A percentile compares a stretch with the other conserved stretches of the same genome.
Conservation (phyloP, 2,329 filamentous ascomycete species). For the Amauroascus niger region DNA sequence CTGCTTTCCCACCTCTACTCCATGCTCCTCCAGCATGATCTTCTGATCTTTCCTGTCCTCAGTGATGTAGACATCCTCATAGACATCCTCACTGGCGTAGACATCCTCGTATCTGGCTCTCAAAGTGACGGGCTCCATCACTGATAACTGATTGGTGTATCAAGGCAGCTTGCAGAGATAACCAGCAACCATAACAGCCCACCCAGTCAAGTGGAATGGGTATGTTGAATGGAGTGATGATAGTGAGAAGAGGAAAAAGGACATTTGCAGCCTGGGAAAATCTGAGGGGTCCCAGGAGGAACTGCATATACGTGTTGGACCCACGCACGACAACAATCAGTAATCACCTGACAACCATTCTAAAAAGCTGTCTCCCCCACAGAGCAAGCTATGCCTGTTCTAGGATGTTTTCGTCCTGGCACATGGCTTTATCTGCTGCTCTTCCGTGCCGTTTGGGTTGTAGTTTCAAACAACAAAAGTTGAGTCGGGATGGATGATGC, state of each 20-base stretch:
- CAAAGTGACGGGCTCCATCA: neutral
- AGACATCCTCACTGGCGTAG: neutral
- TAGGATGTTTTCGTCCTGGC: too few relatives aligned
- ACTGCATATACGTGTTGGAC: neutral
- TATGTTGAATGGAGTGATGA: neutral
- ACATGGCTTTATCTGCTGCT: too few relatives aligned
- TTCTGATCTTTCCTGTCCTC: constrained; percentile 7
- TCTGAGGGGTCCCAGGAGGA: neutral
- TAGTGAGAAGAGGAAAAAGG: neutral
- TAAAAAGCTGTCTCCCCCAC: neutral
- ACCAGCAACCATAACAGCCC: neutral
- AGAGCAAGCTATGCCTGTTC: neutral
- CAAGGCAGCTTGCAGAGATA: neutral
- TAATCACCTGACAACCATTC: neutral
- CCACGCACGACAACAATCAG: neutral
- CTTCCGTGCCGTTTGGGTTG: too few relatives aligned
- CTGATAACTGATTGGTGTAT: neutral
- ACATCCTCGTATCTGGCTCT: neutral
- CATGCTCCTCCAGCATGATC: constrained; percentile 14
- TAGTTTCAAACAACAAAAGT: too few relatives aligned
- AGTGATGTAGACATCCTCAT: neutral
- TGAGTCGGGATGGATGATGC: neutral
- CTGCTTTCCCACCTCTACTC: constrained; percentile 8
- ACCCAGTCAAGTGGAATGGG: neutral
- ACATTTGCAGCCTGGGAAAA: neutral